These are phyloP conservation scores for Alternaria sp. DNA, from an alignment of 2,329 filamentous ascomycete species.

Conservation along the genomic window DNA sequence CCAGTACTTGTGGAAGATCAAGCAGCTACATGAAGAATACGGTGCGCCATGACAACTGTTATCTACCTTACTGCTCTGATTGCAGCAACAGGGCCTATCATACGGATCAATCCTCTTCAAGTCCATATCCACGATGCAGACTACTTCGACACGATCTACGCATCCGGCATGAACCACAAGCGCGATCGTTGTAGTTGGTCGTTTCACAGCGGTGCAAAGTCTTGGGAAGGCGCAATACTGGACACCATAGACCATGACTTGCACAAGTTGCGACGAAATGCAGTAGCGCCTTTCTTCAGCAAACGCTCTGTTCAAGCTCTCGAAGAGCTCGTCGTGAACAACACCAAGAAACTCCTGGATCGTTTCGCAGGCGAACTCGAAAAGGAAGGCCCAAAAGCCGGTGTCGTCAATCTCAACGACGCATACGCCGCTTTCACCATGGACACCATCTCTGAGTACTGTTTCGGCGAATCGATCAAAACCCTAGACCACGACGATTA, in stretches of 20 bases:
- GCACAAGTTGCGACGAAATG: slow-evolving; percentile 27
- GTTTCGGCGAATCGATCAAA: slow-evolving; percentile 9
- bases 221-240: slow-evolving; percentile 6
- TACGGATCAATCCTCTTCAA: slow-evolving; percentile 22
- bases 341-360: background rate
- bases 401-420: slow-evolving; percentile 8
- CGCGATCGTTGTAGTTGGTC: slow-evolving; percentile 15
- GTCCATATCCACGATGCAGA: slow-evolving; percentile 24
- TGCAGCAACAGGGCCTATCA: slow-evolving; percentile 2
- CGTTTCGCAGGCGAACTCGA: background rate
- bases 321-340: slow-evolving; percentile 21
- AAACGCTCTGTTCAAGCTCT: slow-evolving; percentile 9
- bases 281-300: slow-evolving; percentile 35
- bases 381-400: background rate
- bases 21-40: slow-evolving; percentile 36
- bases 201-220: slow-evolving; percentile 5
- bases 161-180: slow-evolving; percentile 8
- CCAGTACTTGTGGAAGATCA: slow-evolving; percentile 33
- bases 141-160: slow-evolving; percentile 24
- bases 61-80: background rate
- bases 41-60: fast-evolving
- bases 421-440: slow-evolving; percentile 19
- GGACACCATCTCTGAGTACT: slow-evolving; percentile 21
- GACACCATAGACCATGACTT: slow-evolving; percentile 31
- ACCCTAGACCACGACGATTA: background rate